phyloP scores from a whole-genome alignment of 1,284 basidiomycete genomes.

The Meripilus lineatus region DNA sequence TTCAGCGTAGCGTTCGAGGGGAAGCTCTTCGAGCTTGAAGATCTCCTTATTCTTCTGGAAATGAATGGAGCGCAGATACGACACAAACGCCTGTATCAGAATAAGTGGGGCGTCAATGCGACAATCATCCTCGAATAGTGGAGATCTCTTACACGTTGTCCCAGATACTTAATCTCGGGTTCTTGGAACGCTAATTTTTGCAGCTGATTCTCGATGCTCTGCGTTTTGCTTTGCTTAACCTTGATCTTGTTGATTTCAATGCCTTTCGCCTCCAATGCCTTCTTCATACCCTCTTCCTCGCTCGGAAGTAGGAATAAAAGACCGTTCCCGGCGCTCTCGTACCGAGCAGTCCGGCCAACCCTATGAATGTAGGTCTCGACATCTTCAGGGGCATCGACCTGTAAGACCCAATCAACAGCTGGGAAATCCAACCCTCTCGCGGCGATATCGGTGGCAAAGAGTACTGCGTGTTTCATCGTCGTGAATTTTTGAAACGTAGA shows the following conservation, averaged over 20 bases:
- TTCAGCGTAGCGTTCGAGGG: conserved; percentile 82
- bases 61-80: conserved; percentile 91
- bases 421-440: conserved; percentile 97
- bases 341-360: conserved; percentile 93
- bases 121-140: not conserved
- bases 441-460: conserved; percentile 97
- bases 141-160: conserved; percentile 70
- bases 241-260: conserved; percentile 84
- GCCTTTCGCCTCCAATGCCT: conserved; percentile 67
- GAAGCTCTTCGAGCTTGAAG: conserved; percentile 84
- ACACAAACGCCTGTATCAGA: conserved; percentile 80
- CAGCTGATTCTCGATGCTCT: conserved; percentile 82
- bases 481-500: conserved; percentile 82
- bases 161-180: conserved; percentile 96
- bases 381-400: conserved; percentile 97
- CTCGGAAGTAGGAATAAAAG: conserved; percentile 83
- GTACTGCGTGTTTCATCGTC: conserved; percentile 70
- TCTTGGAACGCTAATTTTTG: conserved; percentile 95
- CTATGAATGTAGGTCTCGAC: conserved; percentile 98
- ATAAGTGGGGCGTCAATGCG: not conserved
- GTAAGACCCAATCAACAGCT: conserved; percentile 95
- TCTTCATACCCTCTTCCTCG: conserved; percentile 88
- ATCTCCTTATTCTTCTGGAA: conserved; percentile 93
- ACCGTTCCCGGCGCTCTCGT: conserved; percentile 87
- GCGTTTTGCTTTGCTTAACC: conserved; percentile 85